Evolutionary conservation across 2,329 filamentous ascomycete genomes (phyloP).

Genomic region (Curvularia verruculosa): DNA sequence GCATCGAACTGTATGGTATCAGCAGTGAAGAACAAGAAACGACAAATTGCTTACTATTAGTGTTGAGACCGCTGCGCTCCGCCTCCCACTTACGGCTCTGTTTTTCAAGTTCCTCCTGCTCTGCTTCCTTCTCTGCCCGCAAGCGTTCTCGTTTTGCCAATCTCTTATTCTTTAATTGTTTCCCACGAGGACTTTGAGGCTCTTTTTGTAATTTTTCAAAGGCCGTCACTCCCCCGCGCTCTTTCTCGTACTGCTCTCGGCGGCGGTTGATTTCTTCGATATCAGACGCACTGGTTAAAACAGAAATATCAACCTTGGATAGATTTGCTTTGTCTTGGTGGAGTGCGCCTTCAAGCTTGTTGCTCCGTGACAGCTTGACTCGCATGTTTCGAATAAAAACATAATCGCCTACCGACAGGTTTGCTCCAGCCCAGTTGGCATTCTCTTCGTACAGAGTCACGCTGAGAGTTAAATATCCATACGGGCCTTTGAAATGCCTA

Average conservation of each 20-base stretch:
- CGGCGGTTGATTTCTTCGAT: slow-evolving; percentile 56
- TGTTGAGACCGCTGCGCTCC: slow-evolving; percentile 42
- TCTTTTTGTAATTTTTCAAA: slow-evolving; percentile 22
- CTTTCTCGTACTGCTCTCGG: slow-evolving; percentile 66
- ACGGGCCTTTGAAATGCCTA: slow-evolving; percentile 73
- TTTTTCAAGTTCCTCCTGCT: slow-evolving; percentile 33
- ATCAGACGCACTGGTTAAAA: slow-evolving; percentile 10
- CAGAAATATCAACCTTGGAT: slow-evolving; percentile 64
- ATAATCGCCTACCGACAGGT: slow-evolving; percentile 66
- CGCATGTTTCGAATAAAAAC: slow-evolving; percentile 74
- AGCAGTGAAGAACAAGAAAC: slow-evolving; percentile 1
- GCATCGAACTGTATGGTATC: slow-evolving; percentile 54
- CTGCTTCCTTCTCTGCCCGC: slow-evolving; percentile 43
- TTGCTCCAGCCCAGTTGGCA: slow-evolving; percentile 60
- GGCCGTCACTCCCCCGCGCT: slow-evolving; percentile 20
- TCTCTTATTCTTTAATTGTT: slow-evolving; percentile 40
- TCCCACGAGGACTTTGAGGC: slow-evolving; percentile 28
- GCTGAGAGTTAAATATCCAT: slow-evolving; percentile 72
- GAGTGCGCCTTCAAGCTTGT: slow-evolving; percentile 73
- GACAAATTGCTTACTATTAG: slow-evolving; percentile 47
- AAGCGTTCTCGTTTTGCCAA: slow-evolving; percentile 47
- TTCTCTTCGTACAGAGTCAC: slow-evolving; percentile 75
- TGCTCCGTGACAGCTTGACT: slow-evolving; percentile 61
- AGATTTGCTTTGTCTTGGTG: slow-evolving; percentile 63
- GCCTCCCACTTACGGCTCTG: slow-evolving; percentile 22